Conservation (phyloP, 2,329 filamentous ascomycete genomes). For the Calonectria hawksworthii region DNA sequence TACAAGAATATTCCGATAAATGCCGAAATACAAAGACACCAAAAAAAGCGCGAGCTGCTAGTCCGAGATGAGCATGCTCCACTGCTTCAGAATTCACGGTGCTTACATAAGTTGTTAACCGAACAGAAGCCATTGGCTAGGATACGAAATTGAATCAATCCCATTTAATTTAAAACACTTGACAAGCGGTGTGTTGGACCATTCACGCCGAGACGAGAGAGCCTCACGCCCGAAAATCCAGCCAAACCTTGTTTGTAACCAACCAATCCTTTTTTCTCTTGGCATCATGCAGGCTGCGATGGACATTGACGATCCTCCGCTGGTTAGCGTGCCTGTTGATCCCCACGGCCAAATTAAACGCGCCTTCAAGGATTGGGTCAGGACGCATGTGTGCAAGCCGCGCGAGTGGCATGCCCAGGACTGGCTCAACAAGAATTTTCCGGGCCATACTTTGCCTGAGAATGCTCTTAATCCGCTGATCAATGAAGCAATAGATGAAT, state of each 20-base stretch:
- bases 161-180: background rate
- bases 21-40: background rate
- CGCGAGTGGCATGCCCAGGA: background rate
- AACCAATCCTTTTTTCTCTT: background rate
- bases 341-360: background rate
- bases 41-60: background rate
- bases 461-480: background rate
- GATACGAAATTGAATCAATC: background rate
- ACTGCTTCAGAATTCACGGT: background rate
- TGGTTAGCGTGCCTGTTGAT: background rate
- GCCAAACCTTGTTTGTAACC: background rate
- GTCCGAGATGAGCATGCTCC: background rate
- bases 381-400: background rate
- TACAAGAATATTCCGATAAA: background rate
- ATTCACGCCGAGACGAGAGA: background rate
- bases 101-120: background rate
- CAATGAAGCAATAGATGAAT: background rate
- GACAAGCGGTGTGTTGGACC: background rate
- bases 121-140: background rate
- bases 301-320: background rate
- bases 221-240: background rate
- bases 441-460: background rate
- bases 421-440: background rate
- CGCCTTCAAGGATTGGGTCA: constrained; percentile 8
- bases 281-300: background rate